Conservation (phyloP, 768 basidiomycete species). For the Rhizopogon salebrosus region DNA sequence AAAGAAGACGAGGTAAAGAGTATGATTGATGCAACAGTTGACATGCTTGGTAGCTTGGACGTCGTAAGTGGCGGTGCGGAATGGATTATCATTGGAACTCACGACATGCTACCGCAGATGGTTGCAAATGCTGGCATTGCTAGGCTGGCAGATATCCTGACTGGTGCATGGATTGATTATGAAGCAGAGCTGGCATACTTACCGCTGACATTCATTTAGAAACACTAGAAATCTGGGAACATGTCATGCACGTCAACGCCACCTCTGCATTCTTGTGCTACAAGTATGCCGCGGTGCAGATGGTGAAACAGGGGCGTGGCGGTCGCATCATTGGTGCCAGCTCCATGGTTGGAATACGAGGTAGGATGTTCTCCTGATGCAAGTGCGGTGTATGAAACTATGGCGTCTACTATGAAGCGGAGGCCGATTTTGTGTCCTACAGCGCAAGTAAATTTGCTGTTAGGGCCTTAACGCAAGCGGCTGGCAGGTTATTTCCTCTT, state of each 20-base stretch:
- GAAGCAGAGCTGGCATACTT: background rate
- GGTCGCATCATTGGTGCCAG: slow-evolving; percentile 34
- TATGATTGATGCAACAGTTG: slow-evolving; percentile 28
- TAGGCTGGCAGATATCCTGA: slow-evolving; percentile 2
- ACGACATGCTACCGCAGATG: slow-evolving; percentile 12
- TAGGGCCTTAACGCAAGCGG: slow-evolving; percentile 32
- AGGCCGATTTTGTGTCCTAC: slow-evolving; percentile 1
- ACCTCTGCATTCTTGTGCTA: slow-evolving; percentile 33
- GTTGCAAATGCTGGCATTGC: slow-evolving; percentile 22
- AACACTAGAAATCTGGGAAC: slow-evolving; percentile 21
- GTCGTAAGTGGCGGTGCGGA: slow-evolving; percentile 30
- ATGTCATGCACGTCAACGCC: slow-evolving; percentile 25
- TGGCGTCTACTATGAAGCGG: background rate
- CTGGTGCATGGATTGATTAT: background rate
- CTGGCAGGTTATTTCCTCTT: slow-evolving; percentile 19
- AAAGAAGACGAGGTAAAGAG: slow-evolving; percentile 36
- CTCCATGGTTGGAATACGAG: slow-evolving; percentile 28
- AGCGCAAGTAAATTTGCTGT: slow-evolving; percentile 30
- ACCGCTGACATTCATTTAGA: background rate
- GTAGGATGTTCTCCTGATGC: slow-evolving; percentile 3
- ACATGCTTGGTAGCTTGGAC: slow-evolving; percentile 38
- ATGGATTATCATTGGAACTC: background rate
- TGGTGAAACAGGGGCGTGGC: slow-evolving; percentile 34
- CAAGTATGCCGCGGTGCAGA: slow-evolving; percentile 33
- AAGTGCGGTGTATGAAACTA: background rate